phyloP scores from a whole-genome alignment of 2,329 filamentous ascomycete genomes.

The Coniochaeta sp. region DNA sequence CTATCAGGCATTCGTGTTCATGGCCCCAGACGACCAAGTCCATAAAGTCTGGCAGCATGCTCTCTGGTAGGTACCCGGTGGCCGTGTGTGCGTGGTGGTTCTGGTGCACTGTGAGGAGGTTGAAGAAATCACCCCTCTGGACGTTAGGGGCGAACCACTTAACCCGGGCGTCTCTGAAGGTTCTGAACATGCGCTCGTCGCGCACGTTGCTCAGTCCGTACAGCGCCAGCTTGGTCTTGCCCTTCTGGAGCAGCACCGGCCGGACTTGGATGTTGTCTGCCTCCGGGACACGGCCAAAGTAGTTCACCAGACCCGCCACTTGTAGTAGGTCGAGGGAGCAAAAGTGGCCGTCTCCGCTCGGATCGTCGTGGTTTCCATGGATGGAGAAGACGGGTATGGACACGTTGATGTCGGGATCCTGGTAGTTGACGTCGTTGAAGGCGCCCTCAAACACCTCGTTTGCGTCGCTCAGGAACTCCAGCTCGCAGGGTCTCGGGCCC shows the following conservation, averaged over 20 bases:
- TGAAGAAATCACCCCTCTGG: conserved; percentile 89
- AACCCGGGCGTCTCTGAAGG: conserved; percentile 87
- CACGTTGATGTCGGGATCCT: conserved; percentile 94
- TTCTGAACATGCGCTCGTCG: conserved; percentile 89
- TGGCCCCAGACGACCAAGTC: conserved; percentile 95
- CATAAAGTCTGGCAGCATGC: conserved; percentile 83
- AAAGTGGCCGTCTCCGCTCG: conserved; percentile 88
- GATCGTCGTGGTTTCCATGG: conserved; percentile 97
- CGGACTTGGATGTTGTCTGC: conserved; percentile 91
- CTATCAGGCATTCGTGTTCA: conserved; percentile 91
- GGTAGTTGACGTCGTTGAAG: conserved; percentile 94
- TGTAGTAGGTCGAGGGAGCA: conserved; percentile 89
- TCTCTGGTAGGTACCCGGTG: conserved; percentile 91
- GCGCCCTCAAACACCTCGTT: conserved; percentile 84
- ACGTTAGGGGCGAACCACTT: conserved; percentile 82
- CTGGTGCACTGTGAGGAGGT: conserved; percentile 89
- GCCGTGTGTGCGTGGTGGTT: conserved; percentile 90
- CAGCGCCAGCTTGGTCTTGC: conserved; percentile 81
- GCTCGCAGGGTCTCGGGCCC: conserved; percentile 89
- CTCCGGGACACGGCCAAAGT: conserved; percentile 87
- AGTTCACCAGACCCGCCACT: conserved; percentile 86
- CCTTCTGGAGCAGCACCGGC: conserved; percentile 88
- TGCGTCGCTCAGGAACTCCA: conserved; percentile 91
- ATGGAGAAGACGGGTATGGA: conserved; percentile 97
- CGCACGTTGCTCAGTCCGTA: conserved; percentile 95